Conservation (phyloP, 139 green algal genomes). For the Ettlia oleoabundans region DNA sequence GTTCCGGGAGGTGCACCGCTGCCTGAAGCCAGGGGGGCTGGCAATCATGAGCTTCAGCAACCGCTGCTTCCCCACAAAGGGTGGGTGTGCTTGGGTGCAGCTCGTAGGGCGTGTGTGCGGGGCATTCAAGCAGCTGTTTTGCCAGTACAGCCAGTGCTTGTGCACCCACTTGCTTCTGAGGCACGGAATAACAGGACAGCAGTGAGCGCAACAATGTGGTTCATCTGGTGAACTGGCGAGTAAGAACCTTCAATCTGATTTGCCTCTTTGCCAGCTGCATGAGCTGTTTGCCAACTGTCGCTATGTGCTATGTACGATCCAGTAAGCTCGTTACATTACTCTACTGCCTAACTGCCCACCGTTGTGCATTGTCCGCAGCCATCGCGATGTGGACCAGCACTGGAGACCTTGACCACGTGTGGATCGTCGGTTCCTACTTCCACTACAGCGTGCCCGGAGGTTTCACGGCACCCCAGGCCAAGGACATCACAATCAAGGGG, state of each 20-base stretch:
- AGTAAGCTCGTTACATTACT: no score
- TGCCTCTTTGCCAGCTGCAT: background rate
- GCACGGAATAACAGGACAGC: background rate
- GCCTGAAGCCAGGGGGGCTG: constrained; percentile 88
- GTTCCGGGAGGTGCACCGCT: constrained; percentile 88
- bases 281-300: background rate
- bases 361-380: constrained; percentile 17
- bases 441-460: constrained; percentile 52
- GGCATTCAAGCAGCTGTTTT: background rate
- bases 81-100: background rate
- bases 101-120: background rate
- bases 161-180: background rate
- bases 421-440: constrained; percentile 77
- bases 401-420: constrained; percentile 65
- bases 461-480: constrained; percentile 64
- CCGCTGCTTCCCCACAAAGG: constrained; percentile 94
- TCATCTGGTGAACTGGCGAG: no score
- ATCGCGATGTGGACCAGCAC: constrained; percentile 49
- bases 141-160: background rate
- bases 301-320: background rate
- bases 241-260: no score
- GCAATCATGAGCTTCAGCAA: constrained; percentile 89
- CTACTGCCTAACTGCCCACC: background rate
- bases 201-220: no score
- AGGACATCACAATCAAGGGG: constrained; percentile 79